A percentile compares a stretch with the other conserved stretches of the same genome.
Conservation (phyloP, 257 asterid genomes). For the Nicotiana paniculata region DNA sequence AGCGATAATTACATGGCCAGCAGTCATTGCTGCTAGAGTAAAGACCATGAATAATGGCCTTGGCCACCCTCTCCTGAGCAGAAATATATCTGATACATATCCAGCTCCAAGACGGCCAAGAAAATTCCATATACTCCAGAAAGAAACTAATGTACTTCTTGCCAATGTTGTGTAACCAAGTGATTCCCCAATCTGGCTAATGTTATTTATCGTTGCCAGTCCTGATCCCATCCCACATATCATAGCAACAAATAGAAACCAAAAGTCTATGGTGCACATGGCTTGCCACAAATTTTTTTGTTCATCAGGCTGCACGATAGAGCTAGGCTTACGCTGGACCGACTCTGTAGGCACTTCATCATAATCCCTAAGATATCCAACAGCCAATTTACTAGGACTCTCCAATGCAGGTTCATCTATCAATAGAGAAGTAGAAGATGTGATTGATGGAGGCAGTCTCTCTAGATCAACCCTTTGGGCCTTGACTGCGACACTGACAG, state of each 20-base stretch:
- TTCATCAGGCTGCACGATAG: slow-evolving; percentile 17
- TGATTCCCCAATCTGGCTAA: slow-evolving; percentile 98
- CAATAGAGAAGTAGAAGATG: slow-evolving; percentile 28
- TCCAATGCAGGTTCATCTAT: slow-evolving; percentile 16
- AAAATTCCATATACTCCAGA: slow-evolving; percentile 97
- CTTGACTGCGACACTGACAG: slow-evolving; percentile 37
- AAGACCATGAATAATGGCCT: slow-evolving; percentile 68
- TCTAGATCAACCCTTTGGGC: slow-evolving; percentile 23
- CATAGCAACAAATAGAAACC: slow-evolving; percentile 79
- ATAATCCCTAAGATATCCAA: not conserved
- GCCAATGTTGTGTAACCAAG: slow-evolving; percentile 55
- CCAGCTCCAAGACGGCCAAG: slow-evolving; percentile 93
- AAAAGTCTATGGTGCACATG: slow-evolving; percentile 51
- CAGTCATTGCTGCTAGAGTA: slow-evolving; percentile 69
- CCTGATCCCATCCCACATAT: slow-evolving; percentile 96
- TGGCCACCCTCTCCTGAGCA: slow-evolving; percentile 58
- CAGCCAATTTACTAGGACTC: slow-evolving; percentile 9
- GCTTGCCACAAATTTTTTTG: slow-evolving; percentile 61
- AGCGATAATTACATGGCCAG: slow-evolving; percentile 64
- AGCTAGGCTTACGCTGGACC: slow-evolving; percentile 14
- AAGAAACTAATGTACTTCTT: slow-evolving; percentile 69
- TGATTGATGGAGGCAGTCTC: not conserved
- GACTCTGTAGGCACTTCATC: slow-evolving; percentile 4
- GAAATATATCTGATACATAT: slow-evolving; percentile 50
- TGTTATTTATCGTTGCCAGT: slow-evolving; percentile 76